Evolutionary conservation across 202 grass and related monocot genomes (phyloP), one percentile per base, ranked within the genome.

Genomic region (Hordeum pubiflorum): DNA sequence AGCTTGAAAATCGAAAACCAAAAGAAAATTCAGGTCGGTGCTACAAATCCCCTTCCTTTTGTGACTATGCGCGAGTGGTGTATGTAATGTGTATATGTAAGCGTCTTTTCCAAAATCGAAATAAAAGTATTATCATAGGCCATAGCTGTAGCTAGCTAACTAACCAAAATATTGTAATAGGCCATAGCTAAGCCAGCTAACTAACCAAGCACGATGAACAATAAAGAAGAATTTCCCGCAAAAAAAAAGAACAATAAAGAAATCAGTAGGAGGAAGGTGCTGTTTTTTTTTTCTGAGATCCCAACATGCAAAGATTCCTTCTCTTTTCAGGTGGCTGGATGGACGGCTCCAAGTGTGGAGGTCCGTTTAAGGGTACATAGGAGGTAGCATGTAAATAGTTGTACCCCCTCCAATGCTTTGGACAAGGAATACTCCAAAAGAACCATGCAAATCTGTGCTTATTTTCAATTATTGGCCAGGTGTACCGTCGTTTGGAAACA

Each of bases 291-390:
- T 71, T 54, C 38, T 23, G 7, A 67, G 72, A 78, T 66, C 59
- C 72, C 57, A 82, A 73, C 29, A 72, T 67, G 87, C 58, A 79
- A 85, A 89, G 79, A 89, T 89, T 89, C 87, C 31, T 59, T 55
- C 40, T 75, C 32, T 79, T 82, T 74, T 78, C 78, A 75, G 60
- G 58, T 86, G 69, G 22, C 68, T 3, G 68, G 7, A 71, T 15
- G 83, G 80, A 86, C 82, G 73, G 79, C 74, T 78, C 79, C 82
- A 85, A 85, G 52, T 39, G 31, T 72, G 38, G 38, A 74, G 78
- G 72, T 34, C 22, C 37, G 18, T 39, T 78, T 75, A 58, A 26
- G 33, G 57, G 58, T 78, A 18, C 48, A 78, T 82, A 69, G 78
- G 82, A 82, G 76, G 78, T 74, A 36, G 40, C 40, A 29, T 48